Evolutionary conservation across 169 alveolate genomes (phyloP).

Genomic region (Plasmodium knowlesi): DNA sequence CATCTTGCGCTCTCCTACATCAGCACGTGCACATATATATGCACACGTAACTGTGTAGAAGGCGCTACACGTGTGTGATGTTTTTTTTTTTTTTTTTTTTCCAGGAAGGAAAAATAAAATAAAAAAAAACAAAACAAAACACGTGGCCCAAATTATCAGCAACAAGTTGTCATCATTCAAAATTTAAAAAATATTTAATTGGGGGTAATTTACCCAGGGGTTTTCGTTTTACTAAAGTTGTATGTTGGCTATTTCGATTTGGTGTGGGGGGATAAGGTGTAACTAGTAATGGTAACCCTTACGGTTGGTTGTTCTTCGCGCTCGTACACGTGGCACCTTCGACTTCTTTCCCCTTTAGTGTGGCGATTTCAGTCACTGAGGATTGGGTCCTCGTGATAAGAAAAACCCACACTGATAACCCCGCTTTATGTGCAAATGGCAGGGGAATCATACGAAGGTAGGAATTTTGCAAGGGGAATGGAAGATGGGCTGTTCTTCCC

Average conservation of each 20-base stretch:
- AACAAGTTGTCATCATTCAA: conserved; percentile 62
- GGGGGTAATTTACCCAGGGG: not conserved
- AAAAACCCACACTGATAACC: not conserved
- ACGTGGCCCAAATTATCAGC: conserved; percentile 61
- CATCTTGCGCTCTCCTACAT: conserved; percentile 18
- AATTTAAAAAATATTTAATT: conserved; percentile 64
- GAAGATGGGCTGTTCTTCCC: not conserved
- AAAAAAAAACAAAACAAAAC: conserved; percentile 33
- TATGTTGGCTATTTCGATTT: not conserved
- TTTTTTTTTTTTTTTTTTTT: conserved; percentile 3
- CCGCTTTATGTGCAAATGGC: not conserved
- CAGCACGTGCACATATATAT: not conserved
- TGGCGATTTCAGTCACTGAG: not conserved
- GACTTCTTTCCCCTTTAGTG: not conserved
- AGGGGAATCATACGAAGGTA: not conserved
- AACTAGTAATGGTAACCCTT: not conserved
- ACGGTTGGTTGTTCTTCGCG: not conserved
- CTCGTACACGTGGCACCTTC: not conserved
- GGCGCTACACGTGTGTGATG: not conserved
- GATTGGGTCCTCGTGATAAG: not conserved
- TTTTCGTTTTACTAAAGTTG: not conserved
- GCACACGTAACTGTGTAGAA: not conserved
- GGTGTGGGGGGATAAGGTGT: not conserved
- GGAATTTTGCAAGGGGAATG: not conserved
- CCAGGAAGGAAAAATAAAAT: not conserved